Percentiles rank a stretch among this genome's conserved stretches.
These are phyloP conservation scores for Acidiella bohemica DNA, from an alignment of 495 filamentous ascomycete species.

Conservation along the genomic window DNA sequence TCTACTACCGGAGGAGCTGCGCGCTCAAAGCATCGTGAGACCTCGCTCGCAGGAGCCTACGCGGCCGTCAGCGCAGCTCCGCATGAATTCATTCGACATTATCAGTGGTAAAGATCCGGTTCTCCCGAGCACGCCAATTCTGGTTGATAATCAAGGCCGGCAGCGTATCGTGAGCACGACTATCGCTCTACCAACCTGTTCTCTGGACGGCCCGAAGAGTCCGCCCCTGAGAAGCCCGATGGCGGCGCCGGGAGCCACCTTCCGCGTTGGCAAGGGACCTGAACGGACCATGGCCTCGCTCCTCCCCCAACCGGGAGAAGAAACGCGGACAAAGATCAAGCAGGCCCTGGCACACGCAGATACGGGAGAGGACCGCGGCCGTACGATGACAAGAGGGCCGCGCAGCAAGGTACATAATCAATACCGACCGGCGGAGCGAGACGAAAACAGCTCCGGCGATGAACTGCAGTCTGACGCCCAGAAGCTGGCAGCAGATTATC, in stretches of 20 bases:
- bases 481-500: constrained; percentile 13
- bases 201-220: neutral
- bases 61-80: neutral
- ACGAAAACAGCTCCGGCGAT: neutral
- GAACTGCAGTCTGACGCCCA: constrained; percentile 5
- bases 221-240: neutral
- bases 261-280: constrained; percentile 7
- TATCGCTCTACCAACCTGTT: neutral
- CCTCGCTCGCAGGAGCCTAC: constrained; percentile 8
- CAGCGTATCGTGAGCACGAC: constrained; percentile 3
- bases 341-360: constrained; percentile 4
- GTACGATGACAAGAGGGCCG: constrained; percentile 3
- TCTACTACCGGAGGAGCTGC: constrained; percentile 21
- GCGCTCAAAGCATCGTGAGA: constrained; percentile 6
- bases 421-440: neutral
- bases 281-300: constrained; percentile 4
- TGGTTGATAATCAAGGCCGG: constrained; percentile 8
- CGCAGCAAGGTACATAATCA: constrained; percentile 3
- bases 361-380: constrained; percentile 8
- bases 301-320: constrained; percentile 1
- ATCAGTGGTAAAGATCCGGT: neutral
- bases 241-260: neutral
- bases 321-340: constrained; percentile 3
- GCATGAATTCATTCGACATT: neutral
- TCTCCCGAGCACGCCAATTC: neutral